Evolutionary conservation across 2,329 filamentous ascomycete species (phyloP).

Genomic region (Aspergillus terreus): DNA sequence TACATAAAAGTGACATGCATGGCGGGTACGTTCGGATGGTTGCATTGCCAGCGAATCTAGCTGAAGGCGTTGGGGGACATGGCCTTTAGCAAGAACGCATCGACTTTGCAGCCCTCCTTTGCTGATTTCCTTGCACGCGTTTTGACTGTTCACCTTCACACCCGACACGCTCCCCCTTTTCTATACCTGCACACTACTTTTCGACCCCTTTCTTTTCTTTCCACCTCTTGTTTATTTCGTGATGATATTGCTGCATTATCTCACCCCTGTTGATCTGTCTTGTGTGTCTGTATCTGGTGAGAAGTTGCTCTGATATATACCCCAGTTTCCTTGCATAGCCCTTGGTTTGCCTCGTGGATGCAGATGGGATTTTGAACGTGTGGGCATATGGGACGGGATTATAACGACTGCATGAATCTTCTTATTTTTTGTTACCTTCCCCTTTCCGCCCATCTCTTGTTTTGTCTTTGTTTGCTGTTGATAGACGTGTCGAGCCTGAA

Average conservation of each 20-base stretch:
- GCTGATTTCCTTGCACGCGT: neutral
- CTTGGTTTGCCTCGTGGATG: conserved; percentile 18
- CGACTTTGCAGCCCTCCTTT: conserved; percentile 2
- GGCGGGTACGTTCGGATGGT: neutral
- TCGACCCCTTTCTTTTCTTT: neutral
- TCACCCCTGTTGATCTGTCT: conserved; percentile 8
- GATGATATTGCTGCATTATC: conserved; percentile 1
- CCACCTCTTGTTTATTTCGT: conserved; percentile 2
- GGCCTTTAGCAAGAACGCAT: neutral
- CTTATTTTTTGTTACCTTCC: conserved; percentile 8
- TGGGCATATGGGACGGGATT: conserved; percentile 16
- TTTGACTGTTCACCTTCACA: neutral
- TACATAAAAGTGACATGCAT: neutral
- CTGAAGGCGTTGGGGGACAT: neutral
- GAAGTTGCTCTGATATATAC: conserved; percentile 24
- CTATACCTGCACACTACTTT: neutral
- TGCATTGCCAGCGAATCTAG: neutral
- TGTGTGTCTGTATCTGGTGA: conserved; percentile 15
- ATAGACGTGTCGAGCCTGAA: neutral
- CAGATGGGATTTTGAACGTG: conserved; percentile 15
- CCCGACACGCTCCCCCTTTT: too few relatives aligned
- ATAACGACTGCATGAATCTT: conserved; percentile 26
- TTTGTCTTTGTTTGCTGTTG: neutral
- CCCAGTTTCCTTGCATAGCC: conserved; percentile 22
- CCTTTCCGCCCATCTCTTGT: neutral